These are phyloP conservation scores for Polytrichum formosum DNA, from an alignment of 225 moss, liverwort and hornwort genomes.

Conservation along the genomic window DNA sequence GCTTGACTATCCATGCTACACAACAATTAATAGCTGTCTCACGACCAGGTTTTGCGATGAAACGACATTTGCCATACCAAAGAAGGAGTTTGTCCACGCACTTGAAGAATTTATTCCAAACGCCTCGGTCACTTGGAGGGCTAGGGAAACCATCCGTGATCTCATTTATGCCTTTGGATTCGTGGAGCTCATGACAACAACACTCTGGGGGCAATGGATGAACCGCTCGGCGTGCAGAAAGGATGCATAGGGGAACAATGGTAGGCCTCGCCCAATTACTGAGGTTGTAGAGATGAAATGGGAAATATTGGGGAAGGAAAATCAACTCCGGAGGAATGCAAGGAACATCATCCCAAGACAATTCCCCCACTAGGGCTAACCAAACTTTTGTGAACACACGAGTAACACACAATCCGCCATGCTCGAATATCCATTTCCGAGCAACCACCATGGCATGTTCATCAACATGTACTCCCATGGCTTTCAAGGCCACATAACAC, in stretches of 20 bases:
- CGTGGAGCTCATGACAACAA: neutral
- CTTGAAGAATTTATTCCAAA: neutral
- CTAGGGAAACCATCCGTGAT: neutral
- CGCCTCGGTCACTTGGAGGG: neutral
- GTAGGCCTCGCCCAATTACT: neutral
- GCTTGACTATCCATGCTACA: neutral
- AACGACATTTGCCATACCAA: neutral
- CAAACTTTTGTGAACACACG: constrained; percentile 5
- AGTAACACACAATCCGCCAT: neutral
- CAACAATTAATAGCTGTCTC: neutral
- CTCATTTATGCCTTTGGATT: neutral
- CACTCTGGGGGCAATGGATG: neutral
- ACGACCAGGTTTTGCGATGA: neutral
- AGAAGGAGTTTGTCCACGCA: neutral
- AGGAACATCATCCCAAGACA: constrained; percentile 5
- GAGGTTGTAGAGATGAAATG: neutral
- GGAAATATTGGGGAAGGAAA: neutral
- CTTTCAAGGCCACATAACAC: constrained; percentile 6
- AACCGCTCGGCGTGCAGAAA: neutral
- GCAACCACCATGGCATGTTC: neutral
- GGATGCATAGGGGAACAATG: neutral
- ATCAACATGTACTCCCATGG: neutral
- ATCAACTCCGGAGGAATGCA: constrained; percentile 2
- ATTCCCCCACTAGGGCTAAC: constrained; percentile 5
- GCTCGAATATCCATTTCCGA: constrained; percentile 5